phyloP scores from a whole-genome alignment of 768 basidiomycete species.

The Sporobolomyces roseus region DNA sequence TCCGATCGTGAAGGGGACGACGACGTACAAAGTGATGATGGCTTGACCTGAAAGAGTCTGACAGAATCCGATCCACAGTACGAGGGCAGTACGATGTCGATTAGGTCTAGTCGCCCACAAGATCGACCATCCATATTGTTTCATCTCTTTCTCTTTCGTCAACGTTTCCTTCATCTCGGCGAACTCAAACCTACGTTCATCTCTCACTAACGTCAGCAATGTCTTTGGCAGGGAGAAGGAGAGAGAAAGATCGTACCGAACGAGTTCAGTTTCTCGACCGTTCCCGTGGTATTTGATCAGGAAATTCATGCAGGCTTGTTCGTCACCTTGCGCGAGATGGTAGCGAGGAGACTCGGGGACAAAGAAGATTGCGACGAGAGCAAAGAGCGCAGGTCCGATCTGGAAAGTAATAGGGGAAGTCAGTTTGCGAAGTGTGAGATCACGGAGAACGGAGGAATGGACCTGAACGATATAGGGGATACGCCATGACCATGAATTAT shows the following conservation, averaged over 20 bases:
- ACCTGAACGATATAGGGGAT: conserved; percentile 26
- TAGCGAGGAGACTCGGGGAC: conserved; percentile 38
- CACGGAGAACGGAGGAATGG: background rate
- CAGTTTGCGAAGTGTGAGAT: background rate
- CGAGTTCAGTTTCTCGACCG: conserved; percentile 46
- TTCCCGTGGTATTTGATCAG: conserved; percentile 46
- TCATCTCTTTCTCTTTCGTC: conserved; percentile 43
- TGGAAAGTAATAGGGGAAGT: background rate
- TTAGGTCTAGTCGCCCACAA: conserved; percentile 19
- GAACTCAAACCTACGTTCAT: conserved; percentile 47
- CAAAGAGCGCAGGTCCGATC: conserved; percentile 20
- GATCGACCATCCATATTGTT: conserved; percentile 19
- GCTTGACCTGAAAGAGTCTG: conserved; percentile 47
- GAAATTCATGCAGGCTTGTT: conserved; percentile 42
- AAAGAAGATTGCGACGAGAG: conserved; percentile 22
- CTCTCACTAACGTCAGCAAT: background rate
- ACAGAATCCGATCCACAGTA: conserved; percentile 31
- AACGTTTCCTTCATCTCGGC: conserved; percentile 51
- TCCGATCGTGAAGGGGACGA: background rate
- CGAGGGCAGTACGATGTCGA: conserved; percentile 20
- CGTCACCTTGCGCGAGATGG: conserved; percentile 40
- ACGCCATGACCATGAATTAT: conserved; percentile 27
- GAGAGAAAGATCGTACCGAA: conserved; percentile 18
- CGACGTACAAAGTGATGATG: conserved; percentile 43
- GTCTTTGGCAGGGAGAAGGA: background rate